Evolutionary conservation across 164 flowering plant genomes (phyloP).

Genomic region (Magnolia officinalis): DNA sequence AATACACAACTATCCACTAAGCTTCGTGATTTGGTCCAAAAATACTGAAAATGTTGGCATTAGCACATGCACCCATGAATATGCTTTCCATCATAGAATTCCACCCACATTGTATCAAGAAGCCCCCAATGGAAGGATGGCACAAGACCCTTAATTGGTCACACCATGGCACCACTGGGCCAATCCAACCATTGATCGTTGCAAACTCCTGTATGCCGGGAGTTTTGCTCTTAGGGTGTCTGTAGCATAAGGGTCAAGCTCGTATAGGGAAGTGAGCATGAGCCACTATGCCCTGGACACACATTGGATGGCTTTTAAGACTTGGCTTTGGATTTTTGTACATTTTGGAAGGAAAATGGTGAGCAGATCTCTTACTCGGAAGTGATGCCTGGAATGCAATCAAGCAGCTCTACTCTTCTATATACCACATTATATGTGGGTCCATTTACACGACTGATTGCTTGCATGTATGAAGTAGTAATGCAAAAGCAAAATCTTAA

Average conservation of each 20-base stretch:
- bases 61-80: slow-evolving; percentile 42
- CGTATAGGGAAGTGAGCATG: slow-evolving; percentile 36
- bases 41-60: slow-evolving; percentile 49
- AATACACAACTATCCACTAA: background rate
- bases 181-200: slow-evolving; percentile 19
- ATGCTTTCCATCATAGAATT: slow-evolving; percentile 51
- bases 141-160: slow-evolving; percentile 35
- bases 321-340: background rate
- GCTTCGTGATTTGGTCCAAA: slow-evolving; percentile 43
- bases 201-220: slow-evolving; percentile 30
- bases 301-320: slow-evolving; percentile 11
- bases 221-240: slow-evolving; percentile 23
- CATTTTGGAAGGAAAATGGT: slow-evolving; percentile 2
- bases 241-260: slow-evolving; percentile 42
- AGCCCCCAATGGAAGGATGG: too few species aligned
- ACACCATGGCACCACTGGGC: slow-evolving; percentile 63
- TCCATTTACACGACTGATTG: too few species aligned
- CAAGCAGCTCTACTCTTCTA: slow-evolving; percentile 30
- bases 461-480: too few species aligned
- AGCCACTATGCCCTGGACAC: slow-evolving; percentile 37
- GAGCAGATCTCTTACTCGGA: slow-evolving; percentile 41
- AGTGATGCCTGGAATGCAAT: slow-evolving; percentile 51
- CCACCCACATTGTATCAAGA: slow-evolving; percentile 75
- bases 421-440: too few species aligned
- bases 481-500: too few species aligned